Conservation (phyloP, 108 stramenopile genomes). For the Seminavis robusta region DNA sequence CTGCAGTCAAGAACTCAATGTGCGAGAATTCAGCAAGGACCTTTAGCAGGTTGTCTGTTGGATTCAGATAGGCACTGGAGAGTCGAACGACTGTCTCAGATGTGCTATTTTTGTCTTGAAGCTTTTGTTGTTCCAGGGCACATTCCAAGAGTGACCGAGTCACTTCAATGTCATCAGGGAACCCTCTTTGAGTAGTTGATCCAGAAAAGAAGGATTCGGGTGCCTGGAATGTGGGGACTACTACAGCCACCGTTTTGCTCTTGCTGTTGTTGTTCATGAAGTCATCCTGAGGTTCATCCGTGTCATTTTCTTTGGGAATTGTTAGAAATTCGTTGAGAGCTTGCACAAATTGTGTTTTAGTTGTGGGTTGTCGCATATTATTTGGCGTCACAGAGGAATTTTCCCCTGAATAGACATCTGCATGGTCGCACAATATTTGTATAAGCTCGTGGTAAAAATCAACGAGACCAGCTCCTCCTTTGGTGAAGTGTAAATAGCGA, state of each 20-base stretch:
- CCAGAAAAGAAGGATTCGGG: conserved; percentile 18
- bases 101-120: conserved; percentile 1
- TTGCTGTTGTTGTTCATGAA: not conserved
- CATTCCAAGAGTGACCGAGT: not conserved
- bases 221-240: conserved; percentile 67
- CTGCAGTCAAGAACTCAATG: conserved; percentile 66
- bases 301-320: not conserved
- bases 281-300: not conserved
- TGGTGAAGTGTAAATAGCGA: conserved; percentile 53
- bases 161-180: not conserved
- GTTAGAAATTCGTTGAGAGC: not conserved
- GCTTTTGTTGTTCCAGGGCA: not conserved
- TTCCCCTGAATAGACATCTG: conserved; percentile 40
- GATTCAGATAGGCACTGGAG: conserved; percentile 83
- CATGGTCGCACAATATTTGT: conserved; percentile 51
- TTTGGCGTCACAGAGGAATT: too few species aligned
- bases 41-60: conserved; percentile 36
- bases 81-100: conserved; percentile 39
- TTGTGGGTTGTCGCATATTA: too few species aligned
- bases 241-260: conserved; percentile 34
- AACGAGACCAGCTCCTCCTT: conserved; percentile 71
- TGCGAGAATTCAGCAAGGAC: conserved; percentile 28
- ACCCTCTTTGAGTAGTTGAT: not conserved
- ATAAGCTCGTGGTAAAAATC: conserved; percentile 72
- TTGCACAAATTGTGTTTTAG: not conserved